Conservation (phyloP, 768 basidiomycete species). For the Psilocybe azurescens region DNA sequence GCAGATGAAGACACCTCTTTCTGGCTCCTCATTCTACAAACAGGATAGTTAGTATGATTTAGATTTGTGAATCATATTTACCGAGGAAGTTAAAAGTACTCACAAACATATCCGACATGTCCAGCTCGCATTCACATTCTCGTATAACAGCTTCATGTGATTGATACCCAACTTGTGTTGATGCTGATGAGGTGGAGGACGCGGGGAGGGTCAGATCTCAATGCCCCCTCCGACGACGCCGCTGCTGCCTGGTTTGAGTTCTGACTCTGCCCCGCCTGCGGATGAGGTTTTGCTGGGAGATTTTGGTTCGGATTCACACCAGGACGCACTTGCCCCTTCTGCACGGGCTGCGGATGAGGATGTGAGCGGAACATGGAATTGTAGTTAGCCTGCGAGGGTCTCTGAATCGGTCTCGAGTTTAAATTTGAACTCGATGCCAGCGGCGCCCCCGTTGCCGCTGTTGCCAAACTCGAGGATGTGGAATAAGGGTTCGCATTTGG, state of each 20-base stretch:
- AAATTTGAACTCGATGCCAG: background rate
- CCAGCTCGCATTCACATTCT: constrained; percentile 25
- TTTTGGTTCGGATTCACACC: too few species aligned
- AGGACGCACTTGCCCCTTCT: too few species aligned
- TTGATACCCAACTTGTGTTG: constrained; percentile 32
- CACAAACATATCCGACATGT: constrained; percentile 37
- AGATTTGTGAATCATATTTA: background rate
- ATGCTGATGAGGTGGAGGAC: background rate
- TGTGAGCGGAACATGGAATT: background rate
- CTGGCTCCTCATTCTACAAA: background rate
- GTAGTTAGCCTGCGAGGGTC: background rate
- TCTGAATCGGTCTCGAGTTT: too few species aligned
- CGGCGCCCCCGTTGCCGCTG: background rate
- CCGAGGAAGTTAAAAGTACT: constrained; percentile 14
- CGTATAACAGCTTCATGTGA: constrained; percentile 37
- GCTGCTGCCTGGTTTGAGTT: too few species aligned
- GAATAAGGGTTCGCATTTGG: background rate
- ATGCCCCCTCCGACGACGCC: too few species aligned
- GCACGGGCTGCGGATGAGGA: background rate
- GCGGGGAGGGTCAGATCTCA: too few species aligned
- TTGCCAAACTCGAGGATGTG: background rate
- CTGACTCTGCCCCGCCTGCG: too few species aligned
- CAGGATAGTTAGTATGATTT: background rate
- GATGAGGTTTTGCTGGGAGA: too few species aligned
- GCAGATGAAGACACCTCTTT: background rate